Evolutionary conservation across 2,329 filamentous ascomycete species (phyloP).

Genomic region (Parastagonospora avenae): DNA sequence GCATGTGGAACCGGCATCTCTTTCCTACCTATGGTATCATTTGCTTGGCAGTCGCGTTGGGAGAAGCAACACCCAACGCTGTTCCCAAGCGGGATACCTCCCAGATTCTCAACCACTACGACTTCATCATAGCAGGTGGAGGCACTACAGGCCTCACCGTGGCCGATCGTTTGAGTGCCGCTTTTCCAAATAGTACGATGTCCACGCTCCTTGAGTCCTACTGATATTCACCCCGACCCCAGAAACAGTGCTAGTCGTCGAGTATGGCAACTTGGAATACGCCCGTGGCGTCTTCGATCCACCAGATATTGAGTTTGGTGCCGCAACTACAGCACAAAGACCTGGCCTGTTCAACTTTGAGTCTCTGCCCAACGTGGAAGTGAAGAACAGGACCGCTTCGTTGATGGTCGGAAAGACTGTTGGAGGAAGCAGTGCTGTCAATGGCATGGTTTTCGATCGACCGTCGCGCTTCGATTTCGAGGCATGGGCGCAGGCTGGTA

Average conservation of each 20-base stretch:
- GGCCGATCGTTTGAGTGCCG: conserved; percentile 18
- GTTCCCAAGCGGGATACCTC: conserved; percentile 1
- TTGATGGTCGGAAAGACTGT: conserved; percentile 10
- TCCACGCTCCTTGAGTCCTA: neutral
- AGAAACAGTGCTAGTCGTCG: conserved; percentile 10
- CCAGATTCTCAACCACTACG: conserved; percentile 9
- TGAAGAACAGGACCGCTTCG: conserved; percentile 1
- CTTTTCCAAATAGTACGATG: conserved; percentile 5
- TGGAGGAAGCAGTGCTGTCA: conserved; percentile 15
- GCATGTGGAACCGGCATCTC: neutral
- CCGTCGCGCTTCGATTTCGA: conserved; percentile 10
- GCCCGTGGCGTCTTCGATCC: neutral
- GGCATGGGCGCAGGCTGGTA: conserved; percentile 12
- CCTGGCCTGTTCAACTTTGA: conserved; percentile 2
- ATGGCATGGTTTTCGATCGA: conserved; percentile 11
- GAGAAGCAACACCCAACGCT: neutral
- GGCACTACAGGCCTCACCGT: conserved; percentile 21
- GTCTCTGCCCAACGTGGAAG: conserved; percentile 5
- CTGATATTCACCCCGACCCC: neutral
- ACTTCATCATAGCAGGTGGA: conserved; percentile 21
- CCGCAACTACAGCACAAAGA: neutral
- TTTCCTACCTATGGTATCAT: neutral
- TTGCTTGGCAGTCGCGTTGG: neutral
- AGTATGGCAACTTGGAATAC: conserved; percentile 7
- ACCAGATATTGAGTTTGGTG: neutral